A percentile compares a stretch with the other conserved stretches of the same genome.
phyloP scores from a whole-genome alignment of 768 basidiomycete genomes.

The Gloeopeniophorella convolvens region DNA sequence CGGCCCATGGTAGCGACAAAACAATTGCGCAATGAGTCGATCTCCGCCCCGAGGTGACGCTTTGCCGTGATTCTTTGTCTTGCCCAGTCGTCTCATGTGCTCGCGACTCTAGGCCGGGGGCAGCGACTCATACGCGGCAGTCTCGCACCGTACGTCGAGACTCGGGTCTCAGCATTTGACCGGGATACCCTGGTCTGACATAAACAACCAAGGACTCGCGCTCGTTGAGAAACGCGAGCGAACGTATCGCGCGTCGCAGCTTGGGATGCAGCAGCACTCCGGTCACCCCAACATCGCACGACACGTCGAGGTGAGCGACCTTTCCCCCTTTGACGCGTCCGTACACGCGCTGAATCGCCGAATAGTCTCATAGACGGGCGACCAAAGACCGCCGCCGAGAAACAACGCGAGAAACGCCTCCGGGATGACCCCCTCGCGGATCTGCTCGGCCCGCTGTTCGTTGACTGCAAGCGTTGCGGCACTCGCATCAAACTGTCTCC shows the following conservation, averaged over 20 bases:
- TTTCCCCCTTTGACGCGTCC: not conserved
- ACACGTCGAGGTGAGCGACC: conserved; percentile 3
- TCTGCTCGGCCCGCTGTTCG: conserved; percentile 16
- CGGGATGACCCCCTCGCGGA: conserved; percentile 20
- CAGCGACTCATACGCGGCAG: conserved; percentile 8
- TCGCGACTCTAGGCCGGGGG: conserved; percentile 14
- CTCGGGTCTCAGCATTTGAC: conserved; percentile 1
- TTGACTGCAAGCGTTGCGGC: conserved; percentile 19
- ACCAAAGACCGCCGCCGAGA: conserved; percentile 20
- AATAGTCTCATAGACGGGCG: conserved; percentile 16
- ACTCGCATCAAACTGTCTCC: conserved; percentile 20
- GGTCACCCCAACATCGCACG: not conserved
- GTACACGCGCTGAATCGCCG: not conserved
- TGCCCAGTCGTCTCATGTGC: conserved; percentile 11
- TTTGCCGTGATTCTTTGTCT: not conserved
- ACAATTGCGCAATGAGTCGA: conserved; percentile 7
- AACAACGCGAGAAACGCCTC: conserved; percentile 17
- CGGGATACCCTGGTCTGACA: not conserved
- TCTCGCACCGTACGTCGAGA: conserved; percentile 16
- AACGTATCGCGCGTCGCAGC: not conserved
- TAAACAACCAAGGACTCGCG: conserved; percentile 2
- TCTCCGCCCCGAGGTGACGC: conserved; percentile 11
- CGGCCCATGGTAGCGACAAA: conserved; percentile 15
- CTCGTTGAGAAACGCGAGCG: conserved; percentile 4
- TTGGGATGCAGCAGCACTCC: conserved; percentile 1